phyloP scores from a whole-genome alignment of 805 yeast species.

The Ogataea naganishii region DNA sequence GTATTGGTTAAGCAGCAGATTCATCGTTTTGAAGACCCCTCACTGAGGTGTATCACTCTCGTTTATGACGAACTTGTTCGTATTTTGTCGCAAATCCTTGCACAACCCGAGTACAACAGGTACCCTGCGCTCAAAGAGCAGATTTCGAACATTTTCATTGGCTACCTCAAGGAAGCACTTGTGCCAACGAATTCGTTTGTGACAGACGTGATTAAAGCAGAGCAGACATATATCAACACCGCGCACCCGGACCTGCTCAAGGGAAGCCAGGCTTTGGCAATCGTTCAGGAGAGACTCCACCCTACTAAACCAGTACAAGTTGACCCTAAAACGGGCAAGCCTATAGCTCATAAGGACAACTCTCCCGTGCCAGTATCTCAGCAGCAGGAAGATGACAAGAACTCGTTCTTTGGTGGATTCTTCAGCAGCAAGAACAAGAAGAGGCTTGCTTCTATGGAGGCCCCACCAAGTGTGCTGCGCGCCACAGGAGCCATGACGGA shows the following conservation, averaged over 20 bases:
- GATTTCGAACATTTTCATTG: slow-evolving; percentile 69
- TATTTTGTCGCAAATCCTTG: slow-evolving; percentile 74
- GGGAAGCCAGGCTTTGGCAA: slow-evolving; percentile 91
- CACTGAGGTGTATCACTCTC: slow-evolving; percentile 77
- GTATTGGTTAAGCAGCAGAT: slow-evolving; percentile 92
- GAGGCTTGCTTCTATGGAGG: slow-evolving; percentile 91
- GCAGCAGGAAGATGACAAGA: slow-evolving; percentile 38
- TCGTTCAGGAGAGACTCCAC: slow-evolving; percentile 81
- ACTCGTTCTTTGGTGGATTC: slow-evolving; percentile 93
- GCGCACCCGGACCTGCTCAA: slow-evolving; percentile 95
- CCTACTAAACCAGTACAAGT: slow-evolving; percentile 67
- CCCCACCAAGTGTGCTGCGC: slow-evolving; percentile 91
- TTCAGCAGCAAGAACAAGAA: slow-evolving; percentile 88
- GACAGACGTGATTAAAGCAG: slow-evolving; percentile 71
- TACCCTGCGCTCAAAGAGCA: slow-evolving; percentile 90
- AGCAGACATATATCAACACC: slow-evolving; percentile 91
- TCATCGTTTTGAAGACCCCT: slow-evolving; percentile 89
- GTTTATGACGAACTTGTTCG: slow-evolving; percentile 93
- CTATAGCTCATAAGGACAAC: slow-evolving; percentile 37
- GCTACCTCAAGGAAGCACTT: slow-evolving; percentile 68
- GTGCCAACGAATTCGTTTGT: slow-evolving; percentile 84
- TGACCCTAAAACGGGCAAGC: slow-evolving; percentile 87
- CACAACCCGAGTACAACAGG: slow-evolving; percentile 75
- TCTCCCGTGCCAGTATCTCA: slow-evolving; percentile 16
- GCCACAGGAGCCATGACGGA: slow-evolving; percentile 92